Conservation (phyloP, 1,284 basidiomycete genomes). For the Sanghuangporus sanghuang region DNA sequence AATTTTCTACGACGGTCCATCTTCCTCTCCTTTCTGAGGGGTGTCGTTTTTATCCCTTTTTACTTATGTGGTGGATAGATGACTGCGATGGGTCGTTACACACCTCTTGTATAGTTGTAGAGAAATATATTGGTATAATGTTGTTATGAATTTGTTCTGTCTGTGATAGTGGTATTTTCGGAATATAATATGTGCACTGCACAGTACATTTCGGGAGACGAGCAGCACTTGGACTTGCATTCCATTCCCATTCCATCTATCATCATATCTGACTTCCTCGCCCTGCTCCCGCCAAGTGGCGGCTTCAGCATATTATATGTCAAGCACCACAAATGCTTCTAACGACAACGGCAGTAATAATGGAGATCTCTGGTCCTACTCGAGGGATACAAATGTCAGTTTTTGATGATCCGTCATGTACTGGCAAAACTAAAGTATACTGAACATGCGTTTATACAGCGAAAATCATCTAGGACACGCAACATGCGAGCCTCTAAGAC, state of each 20-base stretch:
- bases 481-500: not conserved
- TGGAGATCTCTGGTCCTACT: not conserved
- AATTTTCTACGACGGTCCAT: not conserved
- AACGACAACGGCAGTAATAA: not conserved
- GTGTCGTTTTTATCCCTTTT: constrained; percentile 9
- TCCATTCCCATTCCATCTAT: not conserved
- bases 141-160: not conserved
- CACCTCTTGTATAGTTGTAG: not conserved
- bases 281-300: not conserved
- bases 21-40: constrained; percentile 16
- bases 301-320: not conserved
- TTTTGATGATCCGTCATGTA: not conserved
- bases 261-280: not conserved
- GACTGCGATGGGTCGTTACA: constrained; percentile 14
- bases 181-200: not conserved
- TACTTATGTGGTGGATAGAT: not conserved
- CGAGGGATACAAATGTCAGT: not conserved
- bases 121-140: not conserved
- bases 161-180: not conserved
- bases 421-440: not conserved
- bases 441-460: not conserved
- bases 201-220: not conserved
- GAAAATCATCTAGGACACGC: not conserved
- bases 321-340: not conserved
- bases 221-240: not conserved